These are phyloP conservation scores for Nectriaceae sp. DNA, from an alignment of 2,329 filamentous ascomycete genomes.

Conservation along the genomic window DNA sequence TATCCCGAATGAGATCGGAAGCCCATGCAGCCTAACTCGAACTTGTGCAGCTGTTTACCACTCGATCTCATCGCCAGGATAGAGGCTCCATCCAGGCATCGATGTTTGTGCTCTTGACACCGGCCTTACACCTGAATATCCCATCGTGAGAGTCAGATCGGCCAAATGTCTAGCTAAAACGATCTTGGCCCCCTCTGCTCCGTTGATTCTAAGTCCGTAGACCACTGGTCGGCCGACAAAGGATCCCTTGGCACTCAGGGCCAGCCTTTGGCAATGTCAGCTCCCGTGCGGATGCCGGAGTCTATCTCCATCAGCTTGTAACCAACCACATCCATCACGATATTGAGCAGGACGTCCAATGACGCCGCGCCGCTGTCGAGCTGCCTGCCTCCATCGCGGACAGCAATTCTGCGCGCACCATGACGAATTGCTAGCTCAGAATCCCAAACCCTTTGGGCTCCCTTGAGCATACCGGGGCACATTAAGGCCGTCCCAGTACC, in stretches of 20 bases:
- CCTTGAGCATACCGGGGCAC: not conserved
- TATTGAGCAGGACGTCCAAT: not conserved
- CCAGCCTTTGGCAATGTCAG: not conserved
- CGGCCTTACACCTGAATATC: not conserved
- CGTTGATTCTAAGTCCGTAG: not conserved
- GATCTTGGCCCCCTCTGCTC: constrained; percentile 30
- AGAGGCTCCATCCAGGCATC: not conserved
- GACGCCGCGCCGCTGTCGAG: not conserved
- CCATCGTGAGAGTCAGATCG: constrained; percentile 39
- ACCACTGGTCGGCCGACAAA: not conserved
- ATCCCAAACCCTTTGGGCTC: not conserved
- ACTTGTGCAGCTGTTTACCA: too few species aligned
- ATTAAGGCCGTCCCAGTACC: constrained; percentile 58
- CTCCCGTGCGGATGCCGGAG: not conserved
- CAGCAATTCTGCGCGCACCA: not conserved
- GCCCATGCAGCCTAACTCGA: not conserved
- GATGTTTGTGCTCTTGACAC: not conserved
- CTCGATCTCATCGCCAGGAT: too few species aligned
- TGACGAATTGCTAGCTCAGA: not conserved
- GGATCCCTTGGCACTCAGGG: not conserved
- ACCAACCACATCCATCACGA: not conserved
- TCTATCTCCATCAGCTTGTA: not conserved
- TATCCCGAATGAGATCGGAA: not conserved
- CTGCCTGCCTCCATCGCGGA: not conserved
- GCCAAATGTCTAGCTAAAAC: constrained; percentile 44